Evolutionary conservation across 2,329 filamentous ascomycete species (phyloP), one percentile per base, ranked within the genome.

Genomic region (Sporothrix sp.): DNA sequence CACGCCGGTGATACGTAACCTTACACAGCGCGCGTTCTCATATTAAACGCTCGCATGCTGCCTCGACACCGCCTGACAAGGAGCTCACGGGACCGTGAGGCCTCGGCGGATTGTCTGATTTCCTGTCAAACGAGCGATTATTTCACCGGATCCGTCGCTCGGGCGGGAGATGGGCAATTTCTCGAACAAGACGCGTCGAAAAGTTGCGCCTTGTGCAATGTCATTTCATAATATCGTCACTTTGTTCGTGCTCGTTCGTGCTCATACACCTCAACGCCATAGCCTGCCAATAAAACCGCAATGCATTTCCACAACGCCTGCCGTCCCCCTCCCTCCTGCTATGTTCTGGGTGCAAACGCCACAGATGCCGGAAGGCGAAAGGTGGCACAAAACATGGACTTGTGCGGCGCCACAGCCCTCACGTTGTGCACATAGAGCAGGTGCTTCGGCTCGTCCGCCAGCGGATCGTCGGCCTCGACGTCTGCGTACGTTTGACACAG

Each of bases 341-440:
- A 27, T 11, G 7, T 32, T 42, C 42, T 45, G 11, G 68, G 56
- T 21, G 77, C 74, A 69, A 95, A 96, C 13, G 90, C 93, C 6
- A 96, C 87, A 59, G 87, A 81, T 30, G 72, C 68, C 2, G 93
- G 93, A 54, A 98, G 64, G 55, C 89, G 79, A 68, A 98, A 97
- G 58, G 82, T 94, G 27, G 88, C 91, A 66, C 93, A 97, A 66
- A 91, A 97, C 90, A 96, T 96, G 63, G 85, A 79, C 74, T 98
- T 98, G 62, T 87, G 84, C 5, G 93, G 93, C 52, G 89, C 87
- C 50, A 98, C 93, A 58, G 94, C 82, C 57, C 93, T 77, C 30
- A 97, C 88, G 53, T 85, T 80, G 53, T 80, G 69, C 56, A 88
- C 78, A 0, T 69, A 69, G 33, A 79, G 69, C 58, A 78, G 68